These are phyloP conservation scores for Neurospora sublineolata DNA, from an alignment of 495 filamentous ascomycete species.

Conservation along the genomic window DNA sequence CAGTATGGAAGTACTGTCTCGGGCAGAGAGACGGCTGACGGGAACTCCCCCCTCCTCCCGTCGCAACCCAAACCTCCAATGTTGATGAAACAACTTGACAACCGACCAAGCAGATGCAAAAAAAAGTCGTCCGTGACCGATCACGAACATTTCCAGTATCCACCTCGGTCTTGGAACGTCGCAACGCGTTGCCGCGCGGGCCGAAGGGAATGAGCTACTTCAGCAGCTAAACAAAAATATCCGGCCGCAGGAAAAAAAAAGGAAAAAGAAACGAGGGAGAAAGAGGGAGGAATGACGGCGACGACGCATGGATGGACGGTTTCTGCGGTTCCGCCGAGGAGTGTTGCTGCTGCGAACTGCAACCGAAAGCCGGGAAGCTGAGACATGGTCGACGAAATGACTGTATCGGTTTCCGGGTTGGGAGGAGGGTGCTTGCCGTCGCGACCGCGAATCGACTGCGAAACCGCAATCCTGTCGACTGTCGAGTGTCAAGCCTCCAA, in stretches of 20 bases:
- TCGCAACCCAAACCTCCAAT: neutral
- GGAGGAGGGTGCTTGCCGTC: neutral
- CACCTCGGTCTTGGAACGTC: neutral
- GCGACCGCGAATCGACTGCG: neutral
- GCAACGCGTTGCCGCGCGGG: neutral
- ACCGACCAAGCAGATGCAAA: neutral
- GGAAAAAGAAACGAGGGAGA: neutral
- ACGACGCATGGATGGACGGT: neutral
- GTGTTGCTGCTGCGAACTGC: neutral
- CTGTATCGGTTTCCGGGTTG: neutral
- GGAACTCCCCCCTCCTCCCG: neutral
- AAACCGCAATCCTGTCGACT: neutral
- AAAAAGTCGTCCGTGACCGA: neutral
- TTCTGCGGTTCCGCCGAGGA: neutral
- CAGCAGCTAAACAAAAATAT: neutral
- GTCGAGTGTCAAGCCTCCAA: neutral
- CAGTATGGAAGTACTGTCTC: neutral
- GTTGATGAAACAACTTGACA: neutral
- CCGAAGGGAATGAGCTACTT: neutral
- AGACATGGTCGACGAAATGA: neutral
- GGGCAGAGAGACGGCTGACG: neutral
- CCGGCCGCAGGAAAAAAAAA: neutral
- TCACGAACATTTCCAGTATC: neutral
- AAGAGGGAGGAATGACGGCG: neutral
- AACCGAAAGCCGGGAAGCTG: neutral